Evolutionary conservation across 495 filamentous ascomycete species (phyloP).

Genomic region (Xylaria nigripes): DNA sequence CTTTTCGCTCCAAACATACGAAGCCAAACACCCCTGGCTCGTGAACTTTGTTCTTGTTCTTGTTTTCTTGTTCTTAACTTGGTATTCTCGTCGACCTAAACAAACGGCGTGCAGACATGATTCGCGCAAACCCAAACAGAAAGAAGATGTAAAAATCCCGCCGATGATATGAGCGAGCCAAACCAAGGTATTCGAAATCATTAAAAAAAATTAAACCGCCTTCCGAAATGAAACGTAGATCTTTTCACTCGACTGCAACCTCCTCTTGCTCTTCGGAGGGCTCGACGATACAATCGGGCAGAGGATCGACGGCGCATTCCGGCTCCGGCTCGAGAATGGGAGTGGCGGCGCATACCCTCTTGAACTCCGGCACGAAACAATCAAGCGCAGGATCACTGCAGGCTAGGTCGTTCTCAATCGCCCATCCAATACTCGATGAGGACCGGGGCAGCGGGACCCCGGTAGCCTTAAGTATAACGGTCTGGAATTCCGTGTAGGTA

Average conservation of each 20-base stretch:
- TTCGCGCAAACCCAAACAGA: too few species aligned
- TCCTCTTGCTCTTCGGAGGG: constrained; percentile 4
- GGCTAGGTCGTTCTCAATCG: background rate
- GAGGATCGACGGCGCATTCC: background rate
- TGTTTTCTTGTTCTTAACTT: too few species aligned
- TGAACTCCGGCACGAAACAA: background rate
- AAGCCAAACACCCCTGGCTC: too few species aligned
- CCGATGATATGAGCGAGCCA: too few species aligned
- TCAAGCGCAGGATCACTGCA: background rate
- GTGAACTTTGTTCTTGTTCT: too few species aligned
- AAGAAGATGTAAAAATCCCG: too few species aligned
- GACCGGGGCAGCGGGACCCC: constrained; percentile 9
- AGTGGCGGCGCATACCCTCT: background rate
- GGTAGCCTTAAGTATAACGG: constrained; percentile 18
- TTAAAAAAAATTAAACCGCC: background rate
- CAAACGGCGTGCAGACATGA: too few species aligned
- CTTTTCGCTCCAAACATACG: too few species aligned
- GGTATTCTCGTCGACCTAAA: too few species aligned
- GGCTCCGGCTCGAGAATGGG: background rate
- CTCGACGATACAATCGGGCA: background rate
- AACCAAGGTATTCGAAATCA: background rate
- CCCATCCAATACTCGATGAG: background rate
- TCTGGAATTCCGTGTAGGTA: constrained; percentile 24
- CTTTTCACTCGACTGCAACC: constrained; percentile 2
- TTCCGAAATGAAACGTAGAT: background rate